Base-by-base conservation (phyloP, 768 basidiomycete genomes). In the Candolleomyces efflorescens region DNA sequence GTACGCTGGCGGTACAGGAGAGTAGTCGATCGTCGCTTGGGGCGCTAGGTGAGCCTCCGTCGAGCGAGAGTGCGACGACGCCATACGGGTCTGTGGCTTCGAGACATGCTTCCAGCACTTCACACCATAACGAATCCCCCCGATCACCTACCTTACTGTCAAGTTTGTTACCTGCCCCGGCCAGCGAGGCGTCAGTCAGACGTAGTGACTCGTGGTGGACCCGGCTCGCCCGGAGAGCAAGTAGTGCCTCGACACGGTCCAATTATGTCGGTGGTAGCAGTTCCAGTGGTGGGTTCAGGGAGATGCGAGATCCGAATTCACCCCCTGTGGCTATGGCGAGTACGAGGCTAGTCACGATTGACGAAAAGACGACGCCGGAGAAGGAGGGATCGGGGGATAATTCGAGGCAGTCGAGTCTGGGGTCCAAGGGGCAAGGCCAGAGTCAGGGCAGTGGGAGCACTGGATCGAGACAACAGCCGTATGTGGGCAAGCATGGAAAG, bases 241-340 rank as follows among this genome's bases (percentile, higher is more conserved):
- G 78, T 63, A 75, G 75, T 55, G 71, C 65, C 5, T 71, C 71
- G 55, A 66, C 71, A 56, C 63, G 66, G 59, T 64, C 69, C n/a
- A n/a, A n/a, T n/a, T n/a, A n/a, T n/a, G n/a, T n/a, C n/a, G n/a
- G n/a, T 53, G 58, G 63, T 47, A 46, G 11, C 64, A 71, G 22
- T n/a, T n/a, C n/a, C n/a, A n/a, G n/a, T n/a, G 32, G 32, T 5
- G 44, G 20, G 67, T 77, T 13, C 10, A n/a, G 52, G 2, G 86
- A 90, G 20, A 82, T 94, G 65, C 82, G 89, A 20, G 92, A 95
- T 70, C 92, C 93, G 0, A 85, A 86, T 53, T 89, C 91, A 1
- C 82, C 83, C 3, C 92, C 92, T 5, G 32, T 32, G 32, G 32
- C 32, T 5, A 32, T 32, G 32, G 32, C 32, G 32, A 32, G 11